Base-by-base conservation (phyloP, 345 rosid species). In the Hibiscus trionum region DNA sequence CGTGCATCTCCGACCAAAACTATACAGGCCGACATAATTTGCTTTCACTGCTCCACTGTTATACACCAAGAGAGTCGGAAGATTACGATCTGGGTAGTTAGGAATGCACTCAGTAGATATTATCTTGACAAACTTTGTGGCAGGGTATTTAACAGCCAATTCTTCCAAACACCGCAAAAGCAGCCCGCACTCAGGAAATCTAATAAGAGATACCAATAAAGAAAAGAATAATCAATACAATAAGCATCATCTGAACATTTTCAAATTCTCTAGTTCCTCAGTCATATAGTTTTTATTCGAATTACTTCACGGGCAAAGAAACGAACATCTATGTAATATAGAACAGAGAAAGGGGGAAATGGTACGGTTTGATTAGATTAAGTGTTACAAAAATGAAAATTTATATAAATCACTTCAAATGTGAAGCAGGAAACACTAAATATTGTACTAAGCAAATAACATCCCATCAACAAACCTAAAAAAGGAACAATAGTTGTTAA, bases 31-130 rank as follows among this genome's bases (percentile, higher is more conserved):
- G n/a, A 89, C 97, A 77, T 90, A 84, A 44, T 88, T 93, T 46
- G 90, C 99, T 84, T 93, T 96, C 77, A 90, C 90, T 0, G 98
- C 97, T 37, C 93, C 84, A 75, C 86, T 90, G 72, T 86, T 92
- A 83, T 93, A 96, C 69, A 93, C 98, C 81, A 93, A 63, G 61
- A 96, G 65, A 61, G 98, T 93, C 15, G 99, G 99, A 69, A 96
- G 90, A 84, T 93, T 93, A 21, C 80, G 74, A 73, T 93, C 97
- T 1, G 98, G 99, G 73, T 90, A 95, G 64, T 93, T 93, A 0
- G 96, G 99, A 73, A 95, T 95, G 79, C 98, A 95, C 72, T 95
- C 98, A 2, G 97, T 95, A 2, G 99, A 95, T 74, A 93, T 86
- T 27, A 95, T 95, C 82, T 93, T 95, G 42, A 95, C 98, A 76